Conservation (phyloP, 1,284 basidiomycete species). For the Neotropicomus parvogracilis region DNA sequence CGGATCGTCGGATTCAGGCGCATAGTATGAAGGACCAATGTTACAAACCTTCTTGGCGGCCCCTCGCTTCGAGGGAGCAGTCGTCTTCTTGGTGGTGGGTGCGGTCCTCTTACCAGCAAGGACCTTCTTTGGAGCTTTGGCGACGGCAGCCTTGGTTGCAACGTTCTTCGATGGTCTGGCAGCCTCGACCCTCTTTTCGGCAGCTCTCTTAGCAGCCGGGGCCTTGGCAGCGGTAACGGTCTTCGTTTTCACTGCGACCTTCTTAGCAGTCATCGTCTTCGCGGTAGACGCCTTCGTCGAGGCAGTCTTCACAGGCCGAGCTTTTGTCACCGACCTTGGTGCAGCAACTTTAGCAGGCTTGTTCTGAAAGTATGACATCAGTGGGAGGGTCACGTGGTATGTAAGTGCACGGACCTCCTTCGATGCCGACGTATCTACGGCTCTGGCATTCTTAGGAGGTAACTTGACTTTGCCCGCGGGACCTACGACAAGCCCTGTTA, state of each 20-base stretch:
- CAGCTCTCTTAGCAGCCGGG: slow-evolving; percentile 24
- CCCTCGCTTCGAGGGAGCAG: slow-evolving; percentile 44
- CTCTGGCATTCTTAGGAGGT: slow-evolving; percentile 55
- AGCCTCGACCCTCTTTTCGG: slow-evolving; percentile 23
- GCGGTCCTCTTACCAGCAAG: slow-evolving; percentile 41
- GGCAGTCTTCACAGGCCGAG: slow-evolving; percentile 31
- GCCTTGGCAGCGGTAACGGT: slow-evolving; percentile 25
- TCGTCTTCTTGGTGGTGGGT: slow-evolving; percentile 50
- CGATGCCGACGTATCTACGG: slow-evolving; percentile 47
- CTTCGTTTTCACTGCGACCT: slow-evolving; percentile 19
- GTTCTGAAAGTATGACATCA: slow-evolving; percentile 42
- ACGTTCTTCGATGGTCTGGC: slow-evolving; percentile 24
- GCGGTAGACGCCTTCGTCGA: slow-evolving; percentile 17
- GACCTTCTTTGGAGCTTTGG: slow-evolving; percentile 31
- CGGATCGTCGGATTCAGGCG: background rate
- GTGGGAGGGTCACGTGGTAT: slow-evolving; percentile 25
- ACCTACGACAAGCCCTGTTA: slow-evolving; percentile 40
- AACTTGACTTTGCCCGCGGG: slow-evolving; percentile 84
- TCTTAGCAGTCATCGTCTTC: slow-evolving; percentile 21
- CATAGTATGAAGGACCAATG: background rate
- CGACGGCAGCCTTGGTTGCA: slow-evolving; percentile 19
- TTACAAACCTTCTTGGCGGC: slow-evolving; percentile 51
- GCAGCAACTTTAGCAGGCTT: slow-evolving; percentile 47
- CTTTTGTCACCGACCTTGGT: slow-evolving; percentile 33
- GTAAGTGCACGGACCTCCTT: slow-evolving; percentile 58